Base-by-base conservation (phyloP, 2,329 filamentous ascomycete species). In the Penicillium fuscoglaucum region DNA sequence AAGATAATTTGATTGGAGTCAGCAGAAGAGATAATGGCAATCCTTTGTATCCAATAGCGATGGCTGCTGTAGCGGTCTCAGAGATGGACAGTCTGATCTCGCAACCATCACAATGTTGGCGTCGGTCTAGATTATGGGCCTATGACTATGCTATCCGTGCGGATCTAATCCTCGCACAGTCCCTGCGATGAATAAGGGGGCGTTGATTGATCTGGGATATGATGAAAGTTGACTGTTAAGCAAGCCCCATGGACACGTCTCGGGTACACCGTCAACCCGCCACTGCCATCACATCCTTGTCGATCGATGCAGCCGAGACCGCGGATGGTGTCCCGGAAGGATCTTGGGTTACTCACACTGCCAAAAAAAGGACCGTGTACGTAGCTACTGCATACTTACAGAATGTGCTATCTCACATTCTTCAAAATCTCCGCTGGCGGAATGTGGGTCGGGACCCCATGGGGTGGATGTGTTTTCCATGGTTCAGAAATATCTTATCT, bases 271-370 rank as follows among this genome's bases (percentile, higher is more conserved):
- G 57, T 60, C 45, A 55, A 54, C 52, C 57, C 35, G 40, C 52
- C 52, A 56, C 49, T 26, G n/a, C 24, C 50, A 51, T 57, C 48
- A 51, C 46, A 58, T 33, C 58, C 37, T 58, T 44, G 46, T 37
- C 41, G 51, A 61, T 61, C 55, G 47, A 48, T 52, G 55, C 58
- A 44, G 35, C 40, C 50, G 40, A 46, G 24, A 41, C 50, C 47
- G 52, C 55, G 54, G 51, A 59, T 49, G 39, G 46, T 19, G 31
- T 37, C 33, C 52, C 59, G 51, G 35, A 15, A 19, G 31, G 28
- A 24, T 9, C 40, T 54, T 57, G 41, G 50, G 60, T 62, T 63
- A 55, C 61, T 61, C 60, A 64, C 41, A 57, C 52, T 57, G 62
- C 49, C 40, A 17, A 35, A 41, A 26, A 39, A 44, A 41, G 53